Evolutionary conservation across 495 filamentous ascomycete genomes (phyloP).

Genomic region (Aspergillus affinis): DNA sequence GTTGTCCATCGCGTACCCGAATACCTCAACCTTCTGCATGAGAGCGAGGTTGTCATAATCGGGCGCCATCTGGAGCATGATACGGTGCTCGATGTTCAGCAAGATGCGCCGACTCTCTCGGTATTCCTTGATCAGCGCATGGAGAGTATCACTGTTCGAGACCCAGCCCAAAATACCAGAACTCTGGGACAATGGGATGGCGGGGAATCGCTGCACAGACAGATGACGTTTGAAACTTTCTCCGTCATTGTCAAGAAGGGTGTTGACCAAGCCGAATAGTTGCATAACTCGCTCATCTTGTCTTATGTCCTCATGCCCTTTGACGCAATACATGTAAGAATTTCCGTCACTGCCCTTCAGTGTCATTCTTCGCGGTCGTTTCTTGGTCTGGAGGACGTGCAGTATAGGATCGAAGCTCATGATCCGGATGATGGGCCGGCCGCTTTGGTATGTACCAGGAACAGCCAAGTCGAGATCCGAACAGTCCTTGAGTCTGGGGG

Average conservation of each 20-base stretch:
- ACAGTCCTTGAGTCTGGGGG: constrained; percentile 81
- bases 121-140: constrained; percentile 95
- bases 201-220: constrained; percentile 91
- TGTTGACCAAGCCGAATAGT: constrained; percentile 94
- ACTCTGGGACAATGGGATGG: constrained; percentile 92
- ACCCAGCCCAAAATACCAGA: constrained; percentile 96
- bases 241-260: constrained; percentile 83
- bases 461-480: constrained; percentile 85
- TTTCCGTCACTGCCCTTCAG: constrained; percentile 85
- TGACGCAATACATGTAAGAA: constrained; percentile 82
- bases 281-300: constrained; percentile 99
- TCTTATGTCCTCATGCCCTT: constrained; percentile 97
- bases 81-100: constrained; percentile 97
- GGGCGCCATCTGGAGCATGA: constrained; percentile 99
- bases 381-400: constrained; percentile 94
- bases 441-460: constrained; percentile 89
- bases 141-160: constrained; percentile 95
- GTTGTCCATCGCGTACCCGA: constrained; percentile 97
- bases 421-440: constrained; percentile 82
- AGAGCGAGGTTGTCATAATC: constrained; percentile 97
- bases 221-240: constrained; percentile 97
- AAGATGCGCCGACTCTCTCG: constrained; percentile 94
- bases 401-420: constrained; percentile 84
- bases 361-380: constrained; percentile 85
- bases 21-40: constrained; percentile 99